Base-by-base conservation (phyloP, 2,329 filamentous ascomycete species). In the Trichoderma polysporum region DNA sequence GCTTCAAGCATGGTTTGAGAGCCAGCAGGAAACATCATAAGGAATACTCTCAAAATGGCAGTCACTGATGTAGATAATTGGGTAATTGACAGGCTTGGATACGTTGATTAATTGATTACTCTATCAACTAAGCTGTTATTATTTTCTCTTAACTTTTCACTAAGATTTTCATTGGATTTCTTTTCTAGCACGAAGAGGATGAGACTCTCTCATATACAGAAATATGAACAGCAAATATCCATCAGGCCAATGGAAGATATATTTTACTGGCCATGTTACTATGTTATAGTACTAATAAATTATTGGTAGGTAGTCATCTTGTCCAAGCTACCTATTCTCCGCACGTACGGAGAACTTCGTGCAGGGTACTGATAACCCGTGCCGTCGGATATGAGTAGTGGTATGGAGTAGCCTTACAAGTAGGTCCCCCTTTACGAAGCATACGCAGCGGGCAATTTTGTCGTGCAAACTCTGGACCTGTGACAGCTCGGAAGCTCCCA, bases 1-100 rank as follows among this genome's bases (percentile, higher is more conserved):
- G 80, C 84, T 99, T 70, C 91, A 92, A 75, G 84, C 83, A 39
- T 98, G 94, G 93, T 85, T 97, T 47, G 49, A 64, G 31, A 45
- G 47, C 27, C 49, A 41, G 22, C 59, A 63, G n/a, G 49, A 33
- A n/a, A 27, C 59, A 6, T 39, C 54, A 4, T 39, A 47, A 63
- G 29, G 35, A 27, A 35, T 4, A 41, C 17, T 12, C n/a, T n/a
- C n/a, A 22, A 12, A 22, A 45, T 22, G 10, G n/a, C n/a, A 54
- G 1, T 31, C 13, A 4, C 15, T n/a, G 12, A 45, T 12, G 27
- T 62, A 41, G 59, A 53, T 54, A 5, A 63, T 13, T 33, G 10
- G 13, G 15, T 13, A 17, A 31, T 58, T 58, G 25, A 45, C 19
- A 39, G 29, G 27, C 8, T 19, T 35, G 35, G 9, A 57, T 57